A percentile compares a stretch with the other conserved stretches of the same genome.
Conservation (phyloP, 192 early-diverging fungal species). For the Diversispora eburnea region DNA sequence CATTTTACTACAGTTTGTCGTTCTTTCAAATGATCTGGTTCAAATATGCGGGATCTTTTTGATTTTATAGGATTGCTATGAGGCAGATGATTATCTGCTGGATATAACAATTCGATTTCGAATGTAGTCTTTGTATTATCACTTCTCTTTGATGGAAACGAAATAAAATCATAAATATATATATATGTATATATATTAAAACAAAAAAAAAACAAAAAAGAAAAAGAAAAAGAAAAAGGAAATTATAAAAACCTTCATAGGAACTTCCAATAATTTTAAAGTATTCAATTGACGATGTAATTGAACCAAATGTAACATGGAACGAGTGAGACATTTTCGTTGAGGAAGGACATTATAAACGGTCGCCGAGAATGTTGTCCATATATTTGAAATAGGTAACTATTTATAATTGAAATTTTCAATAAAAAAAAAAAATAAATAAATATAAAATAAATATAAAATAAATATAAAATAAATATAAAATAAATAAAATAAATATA, state of each 20-base stretch:
- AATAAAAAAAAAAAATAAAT: background rate
- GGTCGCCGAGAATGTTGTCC: slow-evolving; percentile 8
- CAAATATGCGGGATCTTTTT: slow-evolving; percentile 7
- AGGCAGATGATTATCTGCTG: background rate
- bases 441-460: background rate
- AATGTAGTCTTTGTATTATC: slow-evolving; percentile 22
- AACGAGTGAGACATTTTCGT: slow-evolving; percentile 1
- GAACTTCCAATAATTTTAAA: slow-evolving; percentile 24
- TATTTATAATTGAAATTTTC: background rate
- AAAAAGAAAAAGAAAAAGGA: background rate
- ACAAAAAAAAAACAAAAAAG: background rate
- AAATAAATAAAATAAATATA: background rate
- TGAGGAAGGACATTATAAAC: slow-evolving; percentile 26
- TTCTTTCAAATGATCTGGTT: slow-evolving; percentile 6
- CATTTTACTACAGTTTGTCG: slow-evolving; percentile 23
- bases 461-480: no score
- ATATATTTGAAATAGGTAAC: slow-evolving; percentile 1
- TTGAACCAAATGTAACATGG: slow-evolving; percentile 30
- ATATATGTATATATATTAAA: background rate
- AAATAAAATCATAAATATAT: background rate
- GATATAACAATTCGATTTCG: slow-evolving; percentile 27
- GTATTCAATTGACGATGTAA: slow-evolving; percentile 17
- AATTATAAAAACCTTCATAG: slow-evolving; percentile 30
- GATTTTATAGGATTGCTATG: background rate
- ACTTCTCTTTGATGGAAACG: background rate